phyloP scores from a whole-genome alignment of 768 basidiomycete species.

The Auricularia cornea region DNA sequence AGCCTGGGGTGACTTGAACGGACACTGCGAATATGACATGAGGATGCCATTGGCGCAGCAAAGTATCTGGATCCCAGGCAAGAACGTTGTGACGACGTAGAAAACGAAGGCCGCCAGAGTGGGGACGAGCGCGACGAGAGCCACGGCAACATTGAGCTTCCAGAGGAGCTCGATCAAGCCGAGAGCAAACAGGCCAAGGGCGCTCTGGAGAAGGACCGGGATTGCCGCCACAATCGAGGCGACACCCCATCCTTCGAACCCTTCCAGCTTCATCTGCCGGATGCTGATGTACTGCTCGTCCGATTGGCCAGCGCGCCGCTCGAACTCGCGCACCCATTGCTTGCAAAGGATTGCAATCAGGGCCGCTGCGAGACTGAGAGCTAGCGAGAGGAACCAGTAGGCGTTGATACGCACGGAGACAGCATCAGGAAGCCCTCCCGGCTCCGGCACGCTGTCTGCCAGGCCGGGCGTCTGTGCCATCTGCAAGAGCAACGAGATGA shows the following conservation, averaged over 20 bases:
- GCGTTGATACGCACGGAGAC: conserved; percentile 38
- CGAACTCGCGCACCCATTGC: conserved; percentile 19
- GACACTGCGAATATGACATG: no score
- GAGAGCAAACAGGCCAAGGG: conserved; percentile 13
- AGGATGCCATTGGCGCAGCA: no score
- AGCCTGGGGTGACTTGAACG: no score
- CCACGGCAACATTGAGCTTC: conserved; percentile 8
- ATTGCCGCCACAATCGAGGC: conserved; percentile 15
- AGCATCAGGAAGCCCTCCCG: conserved; percentile 18
- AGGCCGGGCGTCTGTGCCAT: background rate
- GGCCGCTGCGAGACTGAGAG: conserved; percentile 16
- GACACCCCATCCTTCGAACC: conserved; percentile 15
- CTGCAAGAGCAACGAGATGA: conserved; percentile 7
- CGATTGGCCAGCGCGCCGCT: conserved; percentile 5
- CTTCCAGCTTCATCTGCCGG: conserved; percentile 15
- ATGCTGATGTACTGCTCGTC: conserved; percentile 4
- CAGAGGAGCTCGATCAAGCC: conserved; percentile 13
- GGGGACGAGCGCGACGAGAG: background rate
- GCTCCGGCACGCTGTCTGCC: background rate
- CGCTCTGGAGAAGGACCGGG: conserved; percentile 14
- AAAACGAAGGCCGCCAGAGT: no score
- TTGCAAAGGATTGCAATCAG: conserved; percentile 21
- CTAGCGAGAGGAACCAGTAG: conserved; percentile 19
- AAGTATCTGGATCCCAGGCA: no score
- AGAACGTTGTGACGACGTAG: no score